Evolutionary conservation across 371 early-diverging fungal species (phyloP), one percentile per base, ranked within the genome.

Genomic region (Mucor piriformis): DNA sequence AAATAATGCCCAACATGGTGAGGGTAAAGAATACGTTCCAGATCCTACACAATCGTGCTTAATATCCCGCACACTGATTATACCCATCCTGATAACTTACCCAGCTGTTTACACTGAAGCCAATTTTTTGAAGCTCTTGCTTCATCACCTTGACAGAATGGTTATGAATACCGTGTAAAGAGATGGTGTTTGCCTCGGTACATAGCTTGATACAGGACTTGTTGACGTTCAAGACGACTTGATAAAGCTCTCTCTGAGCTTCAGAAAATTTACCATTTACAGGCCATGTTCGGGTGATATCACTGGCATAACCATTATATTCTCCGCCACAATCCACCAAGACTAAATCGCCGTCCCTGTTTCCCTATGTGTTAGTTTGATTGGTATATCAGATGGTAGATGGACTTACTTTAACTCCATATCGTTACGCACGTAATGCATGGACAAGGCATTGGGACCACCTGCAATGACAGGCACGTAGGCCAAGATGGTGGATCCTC

Each of bases 401-500:
- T 10, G 3, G 21, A 29, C 66, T 51, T 78, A 83, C 86, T 67
- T 77, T 33, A 89, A 61, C 24, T 77, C 67, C 69, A 85, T 85
- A 59, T 92, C 86, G 70, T 98, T 98, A 54, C 85, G 80, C 23
- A 95, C 95, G 74, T 97, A 98, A 69, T 98, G 99, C 83, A 98
- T 81, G 6, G 90, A 87, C 57, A 95, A 72, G 6, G 95, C 95
- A 64, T 95, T 95, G 24, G 82, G 81, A n/a, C 97, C 97, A 13
- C 91, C 85, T 3, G 96, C 97, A 23, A 97, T 93, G 0, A 98
- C 99, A 2, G 99, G 99, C 6, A 98, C 95, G 74, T 97, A 98
- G 6, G 95, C 94, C 29, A 93, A 74, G n/a, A 86, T 86, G 37
- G 79, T 83, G 0, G 90, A 86, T 0, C 92, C 93, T 34, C 83